These are phyloP conservation scores for Piper betle DNA, from an alignment of 164 flowering plant species.

Conservation along the genomic window DNA sequence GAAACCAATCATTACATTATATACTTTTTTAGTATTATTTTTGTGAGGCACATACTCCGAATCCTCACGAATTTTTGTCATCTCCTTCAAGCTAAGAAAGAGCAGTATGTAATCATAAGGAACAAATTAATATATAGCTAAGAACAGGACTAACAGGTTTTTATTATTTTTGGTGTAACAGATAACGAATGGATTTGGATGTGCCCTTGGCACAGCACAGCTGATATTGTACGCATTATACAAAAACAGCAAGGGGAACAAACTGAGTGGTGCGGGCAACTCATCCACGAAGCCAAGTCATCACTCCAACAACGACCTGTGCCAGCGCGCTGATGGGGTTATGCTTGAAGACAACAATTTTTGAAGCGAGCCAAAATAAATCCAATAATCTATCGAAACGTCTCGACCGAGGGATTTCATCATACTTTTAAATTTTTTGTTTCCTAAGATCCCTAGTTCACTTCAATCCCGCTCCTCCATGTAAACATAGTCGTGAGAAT, in stretches of 20 bases:
- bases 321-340: background rate
- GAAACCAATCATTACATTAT: too few species aligned
- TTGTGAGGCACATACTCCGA: background rate
- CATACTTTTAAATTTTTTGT: too few species aligned
- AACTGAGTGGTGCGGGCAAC: background rate
- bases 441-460: too few species aligned
- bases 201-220: conserved; percentile 60
- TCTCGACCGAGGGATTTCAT: too few species aligned
- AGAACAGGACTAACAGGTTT: background rate
- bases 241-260: conserved; percentile 1
- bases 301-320: background rate
- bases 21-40: too few species aligned
- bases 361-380: background rate
- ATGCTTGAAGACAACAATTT: background rate
- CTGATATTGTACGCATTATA: conserved; percentile 71
- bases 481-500: too few species aligned
- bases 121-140: background rate
- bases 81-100: background rate
- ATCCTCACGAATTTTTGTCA: background rate
- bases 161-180: conserved; percentile 10
- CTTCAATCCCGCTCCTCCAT: too few species aligned
- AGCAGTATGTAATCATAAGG: background rate
- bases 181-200: conserved; percentile 80
- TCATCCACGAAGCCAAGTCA: background rate
- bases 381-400: too few species aligned